Conservation (phyloP, 345 rosid genomes). For the Physaria fendleri region DNA sequence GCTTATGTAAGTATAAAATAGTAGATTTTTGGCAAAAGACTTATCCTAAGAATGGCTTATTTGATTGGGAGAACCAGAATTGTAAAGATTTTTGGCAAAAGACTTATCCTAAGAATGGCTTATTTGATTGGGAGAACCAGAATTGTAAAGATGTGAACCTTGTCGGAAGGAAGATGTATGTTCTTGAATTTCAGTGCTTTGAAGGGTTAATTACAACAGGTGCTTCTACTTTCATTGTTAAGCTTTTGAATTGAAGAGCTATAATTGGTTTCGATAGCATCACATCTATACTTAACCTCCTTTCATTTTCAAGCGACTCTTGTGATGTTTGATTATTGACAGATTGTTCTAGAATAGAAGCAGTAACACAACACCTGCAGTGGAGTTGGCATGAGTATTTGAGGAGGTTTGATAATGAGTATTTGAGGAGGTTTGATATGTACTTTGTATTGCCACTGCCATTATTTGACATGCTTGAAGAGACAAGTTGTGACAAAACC, state of each 20-base stretch:
- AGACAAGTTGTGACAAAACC: slow-evolving; percentile 13
- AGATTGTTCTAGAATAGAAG: neutral
- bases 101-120: too few relatives aligned
- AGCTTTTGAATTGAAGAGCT: slow-evolving; percentile 61
- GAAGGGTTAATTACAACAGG: too few relatives aligned
- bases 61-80: neutral
- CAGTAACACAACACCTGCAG: slow-evolving; percentile 60
- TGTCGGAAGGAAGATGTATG: too few relatives aligned
- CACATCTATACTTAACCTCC: slow-evolving; percentile 43
- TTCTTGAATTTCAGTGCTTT: too few relatives aligned
- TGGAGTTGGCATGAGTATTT: slow-evolving; percentile 76
- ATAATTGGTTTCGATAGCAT: slow-evolving; percentile 74
- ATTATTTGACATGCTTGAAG: slow-evolving; percentile 16
- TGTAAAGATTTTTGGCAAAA: slow-evolving; percentile 27
- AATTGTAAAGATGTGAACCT: too few relatives aligned
- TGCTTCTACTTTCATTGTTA: slow-evolving; percentile 83
- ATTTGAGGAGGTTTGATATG: slow-evolving; percentile 53
- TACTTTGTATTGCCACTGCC: slow-evolving; percentile 75
- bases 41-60: slow-evolving; percentile 3
- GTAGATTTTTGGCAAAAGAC: slow-evolving; percentile 16
- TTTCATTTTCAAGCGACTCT: slow-evolving; percentile 26
- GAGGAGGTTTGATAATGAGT: too few relatives aligned
- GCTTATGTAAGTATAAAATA: slow-evolving; percentile 17
- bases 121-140: too few relatives aligned
- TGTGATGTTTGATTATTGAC: neutral